Percentiles rank a stretch among this genome's conserved stretches.
phyloP scores from a whole-genome alignment of 257 asterid species.

The Nicotiana tabacum region DNA sequence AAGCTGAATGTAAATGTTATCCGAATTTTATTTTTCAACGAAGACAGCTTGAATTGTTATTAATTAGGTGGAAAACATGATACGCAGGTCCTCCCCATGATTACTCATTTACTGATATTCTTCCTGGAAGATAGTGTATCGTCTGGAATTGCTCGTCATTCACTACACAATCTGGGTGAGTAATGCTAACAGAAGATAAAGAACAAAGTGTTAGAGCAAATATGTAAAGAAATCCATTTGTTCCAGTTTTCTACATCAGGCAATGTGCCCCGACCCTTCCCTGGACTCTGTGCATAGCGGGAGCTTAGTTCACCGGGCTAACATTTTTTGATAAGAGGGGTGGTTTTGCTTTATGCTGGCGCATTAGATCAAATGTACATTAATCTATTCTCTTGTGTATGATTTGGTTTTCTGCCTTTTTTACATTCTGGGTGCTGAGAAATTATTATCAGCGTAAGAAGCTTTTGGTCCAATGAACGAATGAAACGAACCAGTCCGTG shows the following conservation, averaged over 20 bases:
- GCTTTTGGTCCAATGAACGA: no score
- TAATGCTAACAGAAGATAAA: not conserved
- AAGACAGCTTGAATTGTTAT: not conserved
- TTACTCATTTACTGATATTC: constrained; percentile 60
- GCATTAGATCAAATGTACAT: not conserved
- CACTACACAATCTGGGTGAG: not conserved
- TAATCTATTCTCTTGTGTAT: not conserved
- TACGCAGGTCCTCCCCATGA: constrained; percentile 77
- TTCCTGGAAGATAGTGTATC: constrained; percentile 44
- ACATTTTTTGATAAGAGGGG: not conserved
- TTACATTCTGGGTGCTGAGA: not conserved
- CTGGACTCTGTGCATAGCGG: no score
- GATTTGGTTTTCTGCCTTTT: not conserved
- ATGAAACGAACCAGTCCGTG: no score
- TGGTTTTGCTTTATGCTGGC: not conserved
- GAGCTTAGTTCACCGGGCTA: no score
- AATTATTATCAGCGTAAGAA: not conserved
- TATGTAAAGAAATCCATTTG: not conserved
- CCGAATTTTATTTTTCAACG: not conserved
- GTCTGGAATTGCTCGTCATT: not conserved
- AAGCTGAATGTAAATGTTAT: not conserved
- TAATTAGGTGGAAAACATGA: not conserved
- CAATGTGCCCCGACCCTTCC: no score
- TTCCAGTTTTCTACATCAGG: not conserved
- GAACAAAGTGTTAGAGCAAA: not conserved